Evolutionary conservation across 2,329 filamentous ascomycete species (phyloP).

Genomic region (Fusarium brachygibbosum): DNA sequence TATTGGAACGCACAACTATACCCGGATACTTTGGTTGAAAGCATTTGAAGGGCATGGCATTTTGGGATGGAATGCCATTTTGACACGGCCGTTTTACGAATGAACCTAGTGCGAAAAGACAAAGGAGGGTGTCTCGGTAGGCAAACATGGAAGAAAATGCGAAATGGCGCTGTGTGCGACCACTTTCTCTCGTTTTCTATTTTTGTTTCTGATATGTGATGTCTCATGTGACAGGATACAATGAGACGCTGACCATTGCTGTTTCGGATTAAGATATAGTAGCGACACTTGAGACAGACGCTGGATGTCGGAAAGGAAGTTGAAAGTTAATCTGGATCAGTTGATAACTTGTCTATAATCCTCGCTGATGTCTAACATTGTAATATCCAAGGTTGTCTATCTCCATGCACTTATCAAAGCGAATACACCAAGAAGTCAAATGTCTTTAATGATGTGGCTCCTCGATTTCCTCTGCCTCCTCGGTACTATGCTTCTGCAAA

Average conservation of each 20-base stretch:
- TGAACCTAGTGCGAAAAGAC: slow-evolving; percentile 43
- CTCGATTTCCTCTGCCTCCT: slow-evolving; percentile 52
- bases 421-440: not conserved
- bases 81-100: slow-evolving; percentile 50
- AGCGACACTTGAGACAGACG: not conserved
- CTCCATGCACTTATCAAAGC: slow-evolving; percentile 8
- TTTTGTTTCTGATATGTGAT: slow-evolving; percentile 7
- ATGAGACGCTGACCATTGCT: not conserved
- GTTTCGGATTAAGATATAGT: not conserved
- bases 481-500: slow-evolving; percentile 45
- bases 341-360: slow-evolving; percentile 16
- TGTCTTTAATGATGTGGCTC: slow-evolving; percentile 23
- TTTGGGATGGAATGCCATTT: slow-evolving; percentile 43
- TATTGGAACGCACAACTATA: slow-evolving; percentile 51
- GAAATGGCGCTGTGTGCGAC: slow-evolving; percentile 36
- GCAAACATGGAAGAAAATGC: slow-evolving; percentile 26
- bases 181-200: slow-evolving; percentile 14
- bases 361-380: slow-evolving; percentile 3
- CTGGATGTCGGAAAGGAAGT: not conserved
- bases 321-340: not conserved
- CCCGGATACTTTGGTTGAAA: slow-evolving; percentile 48
- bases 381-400: not conserved
- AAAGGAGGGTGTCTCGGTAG: slow-evolving; percentile 23
- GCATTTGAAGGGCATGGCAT: slow-evolving; percentile 43
- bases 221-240: not conserved